Percentiles rank a stretch among this genome's conserved stretches.
phyloP scores from a whole-genome alignment of 2,329 filamentous ascomycete species.

The Colletotrichum sp. region DNA sequence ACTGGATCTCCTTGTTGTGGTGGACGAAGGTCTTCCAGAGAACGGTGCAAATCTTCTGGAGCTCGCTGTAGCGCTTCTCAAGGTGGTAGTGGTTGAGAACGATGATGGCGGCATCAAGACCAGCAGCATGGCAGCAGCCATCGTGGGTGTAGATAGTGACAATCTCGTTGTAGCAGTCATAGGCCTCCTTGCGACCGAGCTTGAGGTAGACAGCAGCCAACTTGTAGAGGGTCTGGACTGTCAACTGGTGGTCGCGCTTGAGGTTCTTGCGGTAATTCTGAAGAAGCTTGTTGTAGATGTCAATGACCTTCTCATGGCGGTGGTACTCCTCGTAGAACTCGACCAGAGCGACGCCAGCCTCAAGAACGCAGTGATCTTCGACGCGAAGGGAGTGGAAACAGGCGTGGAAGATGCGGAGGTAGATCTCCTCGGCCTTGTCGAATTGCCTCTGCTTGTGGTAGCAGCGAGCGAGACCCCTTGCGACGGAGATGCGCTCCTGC shows the following conservation, averaged over 20 bases:
- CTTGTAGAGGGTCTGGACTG: constrained; percentile 36
- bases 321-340: constrained; percentile 31
- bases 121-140: constrained; percentile 40
- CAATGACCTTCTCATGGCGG: constrained; percentile 38
- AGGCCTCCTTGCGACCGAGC: constrained; percentile 33
- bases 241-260: constrained; percentile 30
- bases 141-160: constrained; percentile 35
- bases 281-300: constrained; percentile 36
- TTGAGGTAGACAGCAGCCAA: constrained; percentile 12
- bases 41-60: constrained; percentile 47
- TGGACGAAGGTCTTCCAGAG: constrained; percentile 42
- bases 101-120: constrained; percentile 48
- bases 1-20: constrained; percentile 40
- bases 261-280: constrained; percentile 28
- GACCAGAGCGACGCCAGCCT: constrained; percentile 32
- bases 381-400: constrained; percentile 32
- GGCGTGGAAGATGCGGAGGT: constrained; percentile 39
- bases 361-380: constrained; percentile 31
- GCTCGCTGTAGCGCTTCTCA: constrained; percentile 46
- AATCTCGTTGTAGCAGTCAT: constrained; percentile 40
- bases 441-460: constrained; percentile 37
- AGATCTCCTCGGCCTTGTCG: constrained; percentile 40
- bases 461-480: constrained; percentile 36
- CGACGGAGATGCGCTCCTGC: constrained; percentile 35
- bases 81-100: constrained; percentile 49